Evolutionary conservation across 2,329 filamentous ascomycete genomes (phyloP).

Genomic region (Pseudogymnoascus sp.): DNA sequence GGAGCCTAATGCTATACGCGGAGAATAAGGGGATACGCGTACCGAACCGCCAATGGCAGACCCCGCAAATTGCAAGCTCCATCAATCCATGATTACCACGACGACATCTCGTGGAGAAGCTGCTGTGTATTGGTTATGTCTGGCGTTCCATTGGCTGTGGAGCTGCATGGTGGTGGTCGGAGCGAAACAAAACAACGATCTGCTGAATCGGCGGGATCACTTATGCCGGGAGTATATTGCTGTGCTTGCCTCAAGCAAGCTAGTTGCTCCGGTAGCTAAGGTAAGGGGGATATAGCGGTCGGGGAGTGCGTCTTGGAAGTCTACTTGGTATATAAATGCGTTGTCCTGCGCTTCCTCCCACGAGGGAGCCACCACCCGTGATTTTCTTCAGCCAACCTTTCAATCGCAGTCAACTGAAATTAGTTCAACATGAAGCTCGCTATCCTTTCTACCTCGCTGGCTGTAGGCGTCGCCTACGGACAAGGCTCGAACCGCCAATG

Average conservation of each 20-base stretch:
- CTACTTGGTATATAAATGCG: neutral
- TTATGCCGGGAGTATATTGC: neutral
- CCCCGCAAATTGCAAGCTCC: neutral
- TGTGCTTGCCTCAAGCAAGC: neutral
- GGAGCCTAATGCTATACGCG: neutral
- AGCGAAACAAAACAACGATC: neutral
- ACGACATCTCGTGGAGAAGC: neutral
- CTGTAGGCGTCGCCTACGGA: neutral
- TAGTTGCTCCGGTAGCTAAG: constrained; percentile 1
- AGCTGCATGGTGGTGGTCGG: neutral
- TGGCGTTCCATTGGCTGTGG: neutral
- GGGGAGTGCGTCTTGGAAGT: neutral
- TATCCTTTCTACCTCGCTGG: neutral
- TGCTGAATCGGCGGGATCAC: neutral
- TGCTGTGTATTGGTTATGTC: neutral
- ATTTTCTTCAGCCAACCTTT: neutral
- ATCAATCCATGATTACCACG: neutral
- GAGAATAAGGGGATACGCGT: neutral
- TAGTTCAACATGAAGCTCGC: neutral
- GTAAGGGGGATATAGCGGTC: neutral
- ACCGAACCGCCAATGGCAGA: neutral
- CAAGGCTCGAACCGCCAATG: constrained; percentile 9
- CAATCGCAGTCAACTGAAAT: neutral
- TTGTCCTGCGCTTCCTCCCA: neutral
- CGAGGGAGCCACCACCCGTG: neutral